Percentiles rank a stretch among this genome's conserved stretches.
These are phyloP conservation scores for Dictyostelium capitatum DNA, from an alignment of 78 protist species.

Conservation along the genomic window DNA sequence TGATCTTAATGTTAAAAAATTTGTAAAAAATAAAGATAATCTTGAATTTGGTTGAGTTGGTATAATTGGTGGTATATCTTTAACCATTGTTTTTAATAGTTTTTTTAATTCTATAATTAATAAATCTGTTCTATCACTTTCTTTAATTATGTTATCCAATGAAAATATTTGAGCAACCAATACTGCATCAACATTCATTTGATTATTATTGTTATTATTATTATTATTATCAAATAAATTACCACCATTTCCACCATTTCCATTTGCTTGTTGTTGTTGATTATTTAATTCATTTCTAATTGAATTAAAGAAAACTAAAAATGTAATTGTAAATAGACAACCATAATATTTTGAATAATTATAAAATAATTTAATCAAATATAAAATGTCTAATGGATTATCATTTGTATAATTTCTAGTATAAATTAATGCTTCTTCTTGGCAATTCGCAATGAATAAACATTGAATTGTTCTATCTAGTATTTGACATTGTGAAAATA, in stretches of 20 bases:
- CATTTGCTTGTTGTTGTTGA: not conserved
- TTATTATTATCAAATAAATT: not conserved
- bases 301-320: conserved; percentile 1
- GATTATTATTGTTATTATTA: not conserved
- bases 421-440: conserved; percentile 28
- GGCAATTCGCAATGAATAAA: conserved; percentile 53
- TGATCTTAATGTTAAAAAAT: not conserved
- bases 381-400: not conserved
- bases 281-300: not conserved
- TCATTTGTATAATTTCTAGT: conserved; percentile 2
- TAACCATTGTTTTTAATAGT: not conserved
- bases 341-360: conserved; percentile 30
- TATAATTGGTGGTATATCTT: not conserved
- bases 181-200: not conserved
- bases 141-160: not conserved
- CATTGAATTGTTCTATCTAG: conserved; percentile 51
- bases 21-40: not conserved
- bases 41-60: not conserved
- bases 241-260: not conserved
- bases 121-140: not conserved
- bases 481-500: conserved; percentile 26
- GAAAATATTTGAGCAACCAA: not conserved
- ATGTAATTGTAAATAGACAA: conserved; percentile 21
- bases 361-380: conserved; percentile 23
- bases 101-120: not conserved